phyloP scores from a whole-genome alignment of 495 filamentous ascomycete species.

The Aspergillus saccharolyticus region DNA sequence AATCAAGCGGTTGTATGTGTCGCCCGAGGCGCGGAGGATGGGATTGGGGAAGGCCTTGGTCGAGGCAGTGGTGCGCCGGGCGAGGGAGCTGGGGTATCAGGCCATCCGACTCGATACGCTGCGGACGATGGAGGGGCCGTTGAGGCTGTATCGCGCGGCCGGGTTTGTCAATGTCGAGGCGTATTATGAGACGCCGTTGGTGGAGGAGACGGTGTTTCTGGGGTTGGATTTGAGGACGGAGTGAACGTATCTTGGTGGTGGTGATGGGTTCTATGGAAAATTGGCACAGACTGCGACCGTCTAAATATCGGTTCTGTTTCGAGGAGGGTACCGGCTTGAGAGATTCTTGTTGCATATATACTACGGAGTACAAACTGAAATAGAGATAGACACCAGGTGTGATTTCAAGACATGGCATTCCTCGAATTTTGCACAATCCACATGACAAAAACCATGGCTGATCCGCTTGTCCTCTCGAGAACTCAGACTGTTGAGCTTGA shows the following conservation, averaged over 20 bases:
- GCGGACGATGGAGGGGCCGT: slow-evolving; percentile 49
- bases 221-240: slow-evolving; percentile 22
- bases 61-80: slow-evolving; percentile 37
- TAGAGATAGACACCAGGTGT: no score
- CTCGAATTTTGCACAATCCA: not conserved
- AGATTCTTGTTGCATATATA: no score
- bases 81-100: slow-evolving; percentile 44
- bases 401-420: no score
- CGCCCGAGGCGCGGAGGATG: slow-evolving; percentile 39
- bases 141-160: slow-evolving; percentile 41
- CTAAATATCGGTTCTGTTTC: not conserved
- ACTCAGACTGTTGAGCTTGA: slow-evolving; percentile 40
- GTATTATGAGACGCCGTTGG: slow-evolving; percentile 55
- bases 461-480: not conserved
- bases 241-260: not conserved
- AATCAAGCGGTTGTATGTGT: slow-evolving; percentile 56
- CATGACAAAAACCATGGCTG: not conserved
- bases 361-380: no score
- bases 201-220: slow-evolving; percentile 42
- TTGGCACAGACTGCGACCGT: not conserved
- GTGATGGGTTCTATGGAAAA: not conserved
- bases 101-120: slow-evolving; percentile 56
- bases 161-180: slow-evolving; percentile 50
- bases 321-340: no score
- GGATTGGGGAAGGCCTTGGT: slow-evolving; percentile 46